These are phyloP conservation scores for Trichomonascus vanleenenianus DNA, from an alignment of 805 yeast genomes.

Conservation along the genomic window DNA sequence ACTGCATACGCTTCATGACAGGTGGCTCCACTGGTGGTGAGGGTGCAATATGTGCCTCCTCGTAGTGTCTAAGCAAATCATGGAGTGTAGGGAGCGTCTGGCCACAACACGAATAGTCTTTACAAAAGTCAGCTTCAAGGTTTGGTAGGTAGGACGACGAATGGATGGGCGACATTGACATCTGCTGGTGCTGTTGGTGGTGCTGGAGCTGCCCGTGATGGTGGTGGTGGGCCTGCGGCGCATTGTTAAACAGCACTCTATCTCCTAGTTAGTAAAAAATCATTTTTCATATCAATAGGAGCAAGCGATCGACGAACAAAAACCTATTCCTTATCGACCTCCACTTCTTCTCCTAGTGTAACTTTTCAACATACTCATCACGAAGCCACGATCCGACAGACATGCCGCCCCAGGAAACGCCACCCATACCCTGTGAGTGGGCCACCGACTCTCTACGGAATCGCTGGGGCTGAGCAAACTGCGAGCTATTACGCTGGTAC, in stretches of 20 bases:
- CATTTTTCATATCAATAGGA: neutral
- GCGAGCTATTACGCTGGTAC: constrained; percentile 24
- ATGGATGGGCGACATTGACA: constrained; percentile 60
- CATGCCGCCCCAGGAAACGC: constrained; percentile 94
- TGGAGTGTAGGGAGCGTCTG: constrained; percentile 85
- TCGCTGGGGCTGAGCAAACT: constrained; percentile 29
- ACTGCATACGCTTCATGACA: constrained; percentile 35
- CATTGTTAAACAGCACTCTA: constrained; percentile 1
- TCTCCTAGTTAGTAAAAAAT: neutral
- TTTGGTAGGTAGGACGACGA: constrained; percentile 79
- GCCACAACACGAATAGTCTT: constrained; percentile 96
- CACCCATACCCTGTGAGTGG: constrained; percentile 97
- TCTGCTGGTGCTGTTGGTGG: constrained; percentile 27
- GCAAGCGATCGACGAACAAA: too few species aligned
- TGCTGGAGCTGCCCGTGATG: too few species aligned
- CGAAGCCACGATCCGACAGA: constrained; percentile 94
- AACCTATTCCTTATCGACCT: too few species aligned
- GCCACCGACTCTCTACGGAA: constrained; percentile 87
- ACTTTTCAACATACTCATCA: constrained; percentile 68
- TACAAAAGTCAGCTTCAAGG: constrained; percentile 91
- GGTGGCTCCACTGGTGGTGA: constrained; percentile 39
- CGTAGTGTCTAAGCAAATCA: constrained; percentile 89
- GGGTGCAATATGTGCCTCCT: constrained; percentile 81
- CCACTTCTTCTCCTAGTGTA: too few species aligned
- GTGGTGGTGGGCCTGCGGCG: neutral